Base-by-base conservation (phyloP, 2,329 filamentous ascomycete genomes). In the Cercospora citrullina region DNA sequence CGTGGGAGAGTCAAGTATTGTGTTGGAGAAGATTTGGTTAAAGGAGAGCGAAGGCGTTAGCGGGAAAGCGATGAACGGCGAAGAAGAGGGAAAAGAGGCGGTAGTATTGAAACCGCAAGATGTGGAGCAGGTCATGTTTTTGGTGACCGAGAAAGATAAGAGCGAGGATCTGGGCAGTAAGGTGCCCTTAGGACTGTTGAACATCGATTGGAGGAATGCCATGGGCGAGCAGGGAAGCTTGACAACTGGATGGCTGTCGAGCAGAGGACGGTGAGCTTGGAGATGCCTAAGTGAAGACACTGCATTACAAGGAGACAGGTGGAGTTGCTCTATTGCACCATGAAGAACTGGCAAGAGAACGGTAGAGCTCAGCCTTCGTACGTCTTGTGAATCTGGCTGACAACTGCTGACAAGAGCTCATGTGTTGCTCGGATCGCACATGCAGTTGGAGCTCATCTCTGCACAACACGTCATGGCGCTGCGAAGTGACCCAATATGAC, bases 141-240 rank as follows among this genome's bases (percentile, higher is more conserved):
- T 89, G 51, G 81, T 87, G 31, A 85, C 18, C 3, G 59, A 36
- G 2, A 14, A 55, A 18, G 81, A 86, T 66, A 79, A 82, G 63
- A 77, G 79, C n/a, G 80, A 83, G 57, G 75, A 70, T 51, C 58
- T 65, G 36, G 79, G 80, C 69, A 81, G 82, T 18, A 82, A 85
- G 69, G 82, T 91, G 42, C 83, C 90, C 21, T 88, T 98, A 76
- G 94, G 94, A 5, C 89, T 95, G 70, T 80, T 98, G 72, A 90
- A 89, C 53, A 91, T 98, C 68, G 90, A 92, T 64, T 99, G 95
- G 95, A 86, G 92, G 71, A 91, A 91, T 42, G 87, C 91, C 69
- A 94, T 97, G 90, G 95, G 95, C 0, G 95, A 94, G 80, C 87
- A 88, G 74, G 95, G 95, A 0, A 94, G 89, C 74, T 82, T 99